Conservation (phyloP, 257 asterid species). For the Ligustrum vulgare region DNA sequence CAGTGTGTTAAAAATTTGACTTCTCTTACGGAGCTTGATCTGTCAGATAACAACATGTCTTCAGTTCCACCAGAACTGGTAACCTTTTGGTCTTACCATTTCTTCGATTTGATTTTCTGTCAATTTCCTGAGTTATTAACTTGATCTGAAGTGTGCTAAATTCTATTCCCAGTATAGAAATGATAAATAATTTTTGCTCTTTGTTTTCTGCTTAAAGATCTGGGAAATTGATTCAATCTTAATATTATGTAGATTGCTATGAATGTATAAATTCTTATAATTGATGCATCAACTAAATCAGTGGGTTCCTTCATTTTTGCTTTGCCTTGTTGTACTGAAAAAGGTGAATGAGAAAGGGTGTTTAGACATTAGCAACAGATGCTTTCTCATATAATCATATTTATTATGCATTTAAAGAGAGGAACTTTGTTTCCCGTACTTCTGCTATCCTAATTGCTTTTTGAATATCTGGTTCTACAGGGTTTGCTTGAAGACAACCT, state of each 20-base stretch:
- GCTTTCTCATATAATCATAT: neutral
- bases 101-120: slow-evolving; percentile 14
- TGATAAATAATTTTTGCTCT: neutral
- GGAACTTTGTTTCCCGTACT: neutral
- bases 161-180: slow-evolving; percentile 9
- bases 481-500: slow-evolving; percentile 84
- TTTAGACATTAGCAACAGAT: neutral
- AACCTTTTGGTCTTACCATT: slow-evolving; percentile 7
- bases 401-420: neutral
- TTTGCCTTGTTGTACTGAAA: slow-evolving; percentile 20
- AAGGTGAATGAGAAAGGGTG: neutral
- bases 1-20: slow-evolving; percentile 73
- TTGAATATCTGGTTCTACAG: slow-evolving; percentile 42
- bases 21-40: slow-evolving; percentile 72
- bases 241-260: slow-evolving; percentile 9
- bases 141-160: slow-evolving; percentile 11
- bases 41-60: slow-evolving; percentile 83
- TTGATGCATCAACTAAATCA: neutral
- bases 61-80: slow-evolving; percentile 88
- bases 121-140: slow-evolving; percentile 16
- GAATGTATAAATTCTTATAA: slow-evolving; percentile 1
- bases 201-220: slow-evolving; percentile 5
- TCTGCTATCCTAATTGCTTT: slow-evolving; percentile 6
- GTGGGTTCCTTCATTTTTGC: slow-evolving; percentile 9
- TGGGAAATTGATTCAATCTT: neutral